phyloP scores from a whole-genome alignment of 805 yeast species.

The Lachancea lanzarotensis region DNA sequence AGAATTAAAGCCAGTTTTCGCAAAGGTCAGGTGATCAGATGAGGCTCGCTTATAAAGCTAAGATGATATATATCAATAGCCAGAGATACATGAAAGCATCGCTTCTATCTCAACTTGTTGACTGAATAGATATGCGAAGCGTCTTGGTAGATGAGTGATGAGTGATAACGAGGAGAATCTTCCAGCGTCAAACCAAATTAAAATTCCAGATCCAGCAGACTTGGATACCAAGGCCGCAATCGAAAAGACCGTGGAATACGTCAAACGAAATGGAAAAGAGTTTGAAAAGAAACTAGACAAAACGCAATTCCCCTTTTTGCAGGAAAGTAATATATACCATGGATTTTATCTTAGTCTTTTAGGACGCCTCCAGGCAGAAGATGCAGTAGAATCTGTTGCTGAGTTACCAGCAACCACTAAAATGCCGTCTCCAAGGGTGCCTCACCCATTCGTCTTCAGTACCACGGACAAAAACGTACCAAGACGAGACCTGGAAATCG shows the following conservation, averaged over 20 bases:
- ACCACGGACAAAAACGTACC: conserved; percentile 39
- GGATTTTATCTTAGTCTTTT: conserved; percentile 45
- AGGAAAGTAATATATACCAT: conserved; percentile 47
- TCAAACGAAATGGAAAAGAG: conserved; percentile 56
- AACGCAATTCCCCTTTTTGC: conserved; percentile 59
- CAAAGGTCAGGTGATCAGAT: too few species aligned
- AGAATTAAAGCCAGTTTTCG: too few species aligned
- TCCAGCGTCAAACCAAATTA: too few species aligned
- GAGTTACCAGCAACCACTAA: background rate
- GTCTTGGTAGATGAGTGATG: background rate
- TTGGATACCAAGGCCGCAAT: conserved; percentile 43
- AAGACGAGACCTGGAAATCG: conserved; percentile 55
- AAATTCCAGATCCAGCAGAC: conserved; percentile 51
- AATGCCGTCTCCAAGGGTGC: background rate
- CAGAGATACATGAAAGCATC: too few species aligned
- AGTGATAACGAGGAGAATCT: too few species aligned
- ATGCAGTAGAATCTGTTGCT: background rate
- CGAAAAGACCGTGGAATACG: conserved; percentile 66
- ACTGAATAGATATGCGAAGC: background rate
- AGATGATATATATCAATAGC: too few species aligned
- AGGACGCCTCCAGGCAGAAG: background rate
- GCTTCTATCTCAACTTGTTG: too few species aligned
- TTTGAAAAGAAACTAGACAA: conserved; percentile 59
- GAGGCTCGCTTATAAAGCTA: too few species aligned
- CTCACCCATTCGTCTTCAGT: conserved; percentile 18